These are phyloP conservation scores for Blyttiomyces sp. DNA, from an alignment of 371 early-diverging fungal genomes.

Conservation along the genomic window DNA sequence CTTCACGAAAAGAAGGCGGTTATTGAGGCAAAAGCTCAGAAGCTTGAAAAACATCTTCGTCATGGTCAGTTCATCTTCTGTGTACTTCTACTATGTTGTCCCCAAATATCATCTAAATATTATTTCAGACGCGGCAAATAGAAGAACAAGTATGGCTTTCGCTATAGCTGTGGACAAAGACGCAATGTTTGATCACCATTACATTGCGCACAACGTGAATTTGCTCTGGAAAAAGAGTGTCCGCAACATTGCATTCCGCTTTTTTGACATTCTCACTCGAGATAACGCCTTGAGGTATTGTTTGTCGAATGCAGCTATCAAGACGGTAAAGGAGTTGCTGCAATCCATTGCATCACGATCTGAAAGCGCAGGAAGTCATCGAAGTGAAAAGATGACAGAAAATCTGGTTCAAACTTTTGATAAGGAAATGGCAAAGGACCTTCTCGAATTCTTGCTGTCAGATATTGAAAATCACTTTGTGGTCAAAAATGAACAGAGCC, in stretches of 20 bases:
- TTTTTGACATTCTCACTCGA: conserved; percentile 35
- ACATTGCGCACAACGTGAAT: conserved; percentile 45
- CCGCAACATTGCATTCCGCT: conserved; percentile 42
- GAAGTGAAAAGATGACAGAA: not conserved
- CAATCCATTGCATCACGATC: not conserved
- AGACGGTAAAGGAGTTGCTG: conserved; percentile 40
- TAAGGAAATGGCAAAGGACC: conserved; percentile 31
- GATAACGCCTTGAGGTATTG: conserved; percentile 40
- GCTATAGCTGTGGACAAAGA: no score
- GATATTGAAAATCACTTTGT: conserved; percentile 51
- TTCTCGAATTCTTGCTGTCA: conserved; percentile 51
- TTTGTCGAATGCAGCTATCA: conserved; percentile 41
- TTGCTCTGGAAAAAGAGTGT: conserved; percentile 45
- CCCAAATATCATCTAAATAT: no score
- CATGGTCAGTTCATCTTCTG: no score
- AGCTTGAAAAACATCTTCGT: conserved; percentile 13
- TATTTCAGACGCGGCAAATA: no score
- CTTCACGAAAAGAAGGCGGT: conserved; percentile 40
- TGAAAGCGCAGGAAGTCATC: not conserved
- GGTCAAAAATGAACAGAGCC: conserved; percentile 52
- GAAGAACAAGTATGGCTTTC: no score
- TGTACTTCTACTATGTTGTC: no score
- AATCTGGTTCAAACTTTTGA: conserved; percentile 13
- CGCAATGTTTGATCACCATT: conserved; percentile 19
- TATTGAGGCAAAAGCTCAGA: conserved; percentile 30